phyloP scores from a whole-genome alignment of 768 basidiomycete species.

The Calvatia gigantea region DNA sequence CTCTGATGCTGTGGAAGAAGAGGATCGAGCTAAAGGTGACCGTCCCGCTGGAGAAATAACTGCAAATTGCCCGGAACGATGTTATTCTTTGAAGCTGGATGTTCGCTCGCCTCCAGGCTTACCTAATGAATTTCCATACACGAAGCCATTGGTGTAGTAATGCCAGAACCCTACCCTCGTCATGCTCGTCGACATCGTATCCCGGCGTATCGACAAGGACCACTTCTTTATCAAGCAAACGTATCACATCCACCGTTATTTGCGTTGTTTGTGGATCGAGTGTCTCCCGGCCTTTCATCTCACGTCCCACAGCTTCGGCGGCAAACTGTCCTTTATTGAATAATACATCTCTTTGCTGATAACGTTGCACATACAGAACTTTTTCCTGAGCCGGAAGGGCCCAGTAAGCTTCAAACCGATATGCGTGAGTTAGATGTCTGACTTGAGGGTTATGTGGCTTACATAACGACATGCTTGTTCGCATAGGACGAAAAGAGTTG shows the following conservation, averaged over 20 bases:
- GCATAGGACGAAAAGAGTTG: not conserved
- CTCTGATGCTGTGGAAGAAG: not conserved
- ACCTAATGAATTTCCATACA: not conserved
- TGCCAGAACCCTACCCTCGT: not conserved
- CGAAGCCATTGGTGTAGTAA: not conserved
- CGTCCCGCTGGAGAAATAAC: not conserved
- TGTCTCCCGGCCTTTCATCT: no score
- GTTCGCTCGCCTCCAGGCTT: not conserved
- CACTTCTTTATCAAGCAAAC: not conserved
- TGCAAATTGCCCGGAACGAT: not conserved
- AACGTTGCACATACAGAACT: not conserved
- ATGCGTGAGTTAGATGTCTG: not conserved
- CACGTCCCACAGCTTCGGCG: no score
- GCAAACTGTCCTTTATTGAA: no score
- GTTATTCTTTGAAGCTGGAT: not conserved
- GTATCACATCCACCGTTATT: no score
- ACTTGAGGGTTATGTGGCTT: not conserved
- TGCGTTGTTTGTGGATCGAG: no score
- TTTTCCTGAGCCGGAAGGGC: not conserved
- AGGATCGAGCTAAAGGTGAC: not conserved
- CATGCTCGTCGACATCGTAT: not conserved
- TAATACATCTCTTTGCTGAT: no score
- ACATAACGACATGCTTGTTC: not conserved
- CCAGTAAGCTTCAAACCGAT: not conserved
- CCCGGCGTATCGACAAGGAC: not conserved